Evolutionary conservation across 202 grass and related monocot genomes (phyloP).

Genomic region (Setaria viridis): DNA sequence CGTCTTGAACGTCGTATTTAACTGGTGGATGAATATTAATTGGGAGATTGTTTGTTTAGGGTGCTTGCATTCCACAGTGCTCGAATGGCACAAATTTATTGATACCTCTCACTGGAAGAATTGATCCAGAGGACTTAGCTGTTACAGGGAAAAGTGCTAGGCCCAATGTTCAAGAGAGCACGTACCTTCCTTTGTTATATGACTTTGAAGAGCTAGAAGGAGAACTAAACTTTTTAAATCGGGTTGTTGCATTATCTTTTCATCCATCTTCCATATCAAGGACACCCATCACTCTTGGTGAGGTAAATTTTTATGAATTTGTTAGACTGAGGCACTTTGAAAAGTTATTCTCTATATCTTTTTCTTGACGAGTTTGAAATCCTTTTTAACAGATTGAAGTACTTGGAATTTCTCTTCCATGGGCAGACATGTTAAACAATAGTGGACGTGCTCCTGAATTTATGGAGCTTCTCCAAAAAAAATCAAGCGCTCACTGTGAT

Average conservation of each 20-base stretch:
- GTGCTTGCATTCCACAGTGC: constrained; percentile 91
- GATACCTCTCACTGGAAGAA: constrained; percentile 88
- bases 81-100: constrained; percentile 80
- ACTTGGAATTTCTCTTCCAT: constrained; percentile 96
- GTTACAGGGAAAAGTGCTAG: constrained; percentile 93
- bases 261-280: constrained; percentile 72
- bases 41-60: constrained; percentile 60
- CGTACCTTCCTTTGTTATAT: constrained; percentile 86
- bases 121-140: constrained; percentile 90
- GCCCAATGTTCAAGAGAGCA: constrained; percentile 71
- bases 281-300: constrained; percentile 83
- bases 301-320: constrained; percentile 62
- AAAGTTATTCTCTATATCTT: constrained; percentile 28
- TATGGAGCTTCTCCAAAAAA: constrained; percentile 76
- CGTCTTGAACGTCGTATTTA: constrained; percentile 20
- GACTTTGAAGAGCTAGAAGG: constrained; percentile 99
- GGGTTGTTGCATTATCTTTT: constrained; percentile 94
- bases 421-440: constrained; percentile 75
- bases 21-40: constrained; percentile 34
- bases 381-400: constrained; percentile 91
- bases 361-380: constrained; percentile 45
- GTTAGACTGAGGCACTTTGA: constrained; percentile 26
- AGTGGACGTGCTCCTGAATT: constrained; percentile 57
- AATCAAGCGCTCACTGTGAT: constrained; percentile 18
- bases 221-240: constrained; percentile 87